These are phyloP conservation scores for Adansonia grandidieri DNA, from an alignment of 441 rosid genomes.

Conservation along the genomic window DNA sequence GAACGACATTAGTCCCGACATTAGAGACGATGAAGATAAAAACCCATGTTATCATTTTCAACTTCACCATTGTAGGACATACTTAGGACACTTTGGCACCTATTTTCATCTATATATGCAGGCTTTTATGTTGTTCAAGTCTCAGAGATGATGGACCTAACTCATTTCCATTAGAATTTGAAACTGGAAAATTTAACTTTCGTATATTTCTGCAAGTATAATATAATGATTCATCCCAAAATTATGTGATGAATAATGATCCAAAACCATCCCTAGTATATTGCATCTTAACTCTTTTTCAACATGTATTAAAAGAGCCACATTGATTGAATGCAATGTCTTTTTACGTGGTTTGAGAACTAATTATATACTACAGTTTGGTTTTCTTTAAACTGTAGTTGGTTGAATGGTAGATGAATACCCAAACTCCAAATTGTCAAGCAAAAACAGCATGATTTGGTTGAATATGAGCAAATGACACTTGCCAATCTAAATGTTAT, in stretches of 20 bases:
- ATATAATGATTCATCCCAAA: slow-evolving; percentile 34
- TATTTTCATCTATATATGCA: slow-evolving; percentile 29
- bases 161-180: slow-evolving; percentile 23
- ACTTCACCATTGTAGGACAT: slow-evolving; percentile 34
- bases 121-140: neutral
- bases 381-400: neutral
- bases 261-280: neutral
- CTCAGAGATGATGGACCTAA: slow-evolving; percentile 33
- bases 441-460: neutral
- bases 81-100: slow-evolving; percentile 2
- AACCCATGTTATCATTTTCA: slow-evolving; percentile 30
- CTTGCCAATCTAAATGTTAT: neutral
- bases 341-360: neutral
- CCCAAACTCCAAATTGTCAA: slow-evolving; percentile 30
- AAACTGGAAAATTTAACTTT: neutral
- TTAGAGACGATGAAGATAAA: slow-evolving; percentile 29
- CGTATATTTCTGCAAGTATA: slow-evolving; percentile 3
- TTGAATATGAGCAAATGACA: neutral
- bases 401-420: slow-evolving; percentile 9
- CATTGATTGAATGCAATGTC: slow-evolving; percentile 1
- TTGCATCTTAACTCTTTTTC: neutral
- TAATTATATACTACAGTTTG: slow-evolving; percentile 13
- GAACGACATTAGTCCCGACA: slow-evolving; percentile 21
- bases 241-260: slow-evolving; percentile 21
- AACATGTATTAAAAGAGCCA: neutral